A percentile compares a stretch with the other conserved stretches of the same genome.
phyloP scores from a whole-genome alignment of 139 green algal genomes.

The Protoeuglena noctilucae region DNA sequence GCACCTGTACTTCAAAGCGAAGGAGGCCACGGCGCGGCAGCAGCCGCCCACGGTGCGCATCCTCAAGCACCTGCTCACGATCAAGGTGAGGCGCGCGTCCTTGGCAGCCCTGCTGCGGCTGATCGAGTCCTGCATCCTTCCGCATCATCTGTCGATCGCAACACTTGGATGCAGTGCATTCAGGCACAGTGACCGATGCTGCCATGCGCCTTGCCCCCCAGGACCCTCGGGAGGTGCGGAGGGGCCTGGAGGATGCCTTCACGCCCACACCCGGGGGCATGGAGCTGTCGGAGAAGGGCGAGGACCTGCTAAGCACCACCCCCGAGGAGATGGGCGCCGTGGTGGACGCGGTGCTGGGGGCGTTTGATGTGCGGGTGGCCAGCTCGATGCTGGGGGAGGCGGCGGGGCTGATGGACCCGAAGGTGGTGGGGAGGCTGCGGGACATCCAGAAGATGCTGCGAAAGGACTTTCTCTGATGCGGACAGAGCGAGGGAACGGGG shows the following conservation, averaged over 20 bases:
- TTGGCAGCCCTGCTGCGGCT: no score
- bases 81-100: slow-evolving; percentile 20
- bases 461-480: slow-evolving; percentile 33
- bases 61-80: slow-evolving; percentile 52
- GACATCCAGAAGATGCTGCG: slow-evolving; percentile 27
- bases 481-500: no score
- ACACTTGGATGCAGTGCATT: not conserved
- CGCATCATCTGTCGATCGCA: not conserved
- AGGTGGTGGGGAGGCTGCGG: slow-evolving; percentile 43
- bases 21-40: slow-evolving; percentile 40
- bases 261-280: slow-evolving; percentile 8
- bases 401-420: slow-evolving; percentile 43
- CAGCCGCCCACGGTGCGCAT: slow-evolving; percentile 70
- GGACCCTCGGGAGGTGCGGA: slow-evolving; percentile 22
- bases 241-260: slow-evolving; percentile 47
- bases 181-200: not conserved
- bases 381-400: slow-evolving; percentile 32
- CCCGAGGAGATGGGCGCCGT: slow-evolving; percentile 29
- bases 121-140: no score
- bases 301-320: slow-evolving; percentile 21
- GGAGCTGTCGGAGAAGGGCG: not conserved
- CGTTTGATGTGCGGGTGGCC: slow-evolving; percentile 26
- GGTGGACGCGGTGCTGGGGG: slow-evolving; percentile 37
- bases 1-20: slow-evolving; percentile 63
- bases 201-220: not conserved